Conservation (phyloP, 768 basidiomycete genomes). For the Hortiboletus campestris region DNA sequence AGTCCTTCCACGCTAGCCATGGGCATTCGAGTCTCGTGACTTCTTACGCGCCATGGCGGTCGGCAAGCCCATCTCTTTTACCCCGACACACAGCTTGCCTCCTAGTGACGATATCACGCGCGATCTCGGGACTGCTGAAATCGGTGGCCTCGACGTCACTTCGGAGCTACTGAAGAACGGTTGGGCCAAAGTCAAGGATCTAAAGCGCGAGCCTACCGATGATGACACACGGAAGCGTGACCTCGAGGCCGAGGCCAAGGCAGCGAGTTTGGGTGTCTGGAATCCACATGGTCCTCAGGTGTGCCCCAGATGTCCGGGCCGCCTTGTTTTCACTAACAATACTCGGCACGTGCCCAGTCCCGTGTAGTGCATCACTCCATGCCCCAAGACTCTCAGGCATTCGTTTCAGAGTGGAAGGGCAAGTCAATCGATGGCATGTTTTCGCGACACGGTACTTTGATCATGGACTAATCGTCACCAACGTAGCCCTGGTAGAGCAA, state of each 20-base stretch:
- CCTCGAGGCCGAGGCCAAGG: slow-evolving; percentile 72
- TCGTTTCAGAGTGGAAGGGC: slow-evolving; percentile 91
- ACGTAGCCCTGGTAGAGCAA: slow-evolving; percentile 84
- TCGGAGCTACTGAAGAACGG: slow-evolving; percentile 80
- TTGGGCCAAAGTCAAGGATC: slow-evolving; percentile 93
- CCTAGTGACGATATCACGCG: slow-evolving; percentile 73
- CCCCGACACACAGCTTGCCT: slow-evolving; percentile 75
- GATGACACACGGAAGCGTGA: slow-evolving; percentile 72
- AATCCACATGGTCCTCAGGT: slow-evolving; percentile 78
- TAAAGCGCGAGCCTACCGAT: slow-evolving; percentile 78
- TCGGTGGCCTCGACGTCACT: slow-evolving; percentile 69
- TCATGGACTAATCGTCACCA: slow-evolving; percentile 5
- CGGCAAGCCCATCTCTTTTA: slow-evolving; percentile 88
- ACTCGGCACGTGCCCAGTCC: slow-evolving; percentile 43
- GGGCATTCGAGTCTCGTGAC: slow-evolving; percentile 92
- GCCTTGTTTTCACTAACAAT: slow-evolving; percentile 1
- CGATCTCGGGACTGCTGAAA: slow-evolving; percentile 76
- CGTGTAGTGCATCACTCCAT: slow-evolving; percentile 77
- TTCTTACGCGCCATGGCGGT: slow-evolving; percentile 82
- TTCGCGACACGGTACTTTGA: background rate
- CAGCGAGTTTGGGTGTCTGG: slow-evolving; percentile 81
- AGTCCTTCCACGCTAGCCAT: slow-evolving; percentile 49
- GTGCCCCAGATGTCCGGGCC: slow-evolving; percentile 1
- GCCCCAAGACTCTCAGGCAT: slow-evolving; percentile 87
- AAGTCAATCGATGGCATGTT: slow-evolving; percentile 76